Evolutionary conservation across 2,329 filamentous ascomycete genomes (phyloP).

Genomic region (Aspergillus phoenicis): DNA sequence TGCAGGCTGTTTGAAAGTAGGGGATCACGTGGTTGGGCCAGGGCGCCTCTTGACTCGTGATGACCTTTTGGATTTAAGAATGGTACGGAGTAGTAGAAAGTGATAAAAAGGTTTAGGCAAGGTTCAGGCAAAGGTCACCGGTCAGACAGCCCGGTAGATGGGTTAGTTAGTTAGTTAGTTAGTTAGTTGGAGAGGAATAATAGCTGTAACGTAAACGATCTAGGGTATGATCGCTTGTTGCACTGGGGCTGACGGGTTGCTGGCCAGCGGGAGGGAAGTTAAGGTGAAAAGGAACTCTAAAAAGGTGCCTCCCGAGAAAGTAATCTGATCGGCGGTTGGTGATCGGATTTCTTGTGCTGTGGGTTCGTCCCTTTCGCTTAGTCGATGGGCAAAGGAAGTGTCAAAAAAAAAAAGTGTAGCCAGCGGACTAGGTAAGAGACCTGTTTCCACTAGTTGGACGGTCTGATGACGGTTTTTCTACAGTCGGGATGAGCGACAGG

Average conservation of each 20-base stretch:
- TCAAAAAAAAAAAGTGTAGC: not conserved
- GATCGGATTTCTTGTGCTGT: conserved; percentile 2
- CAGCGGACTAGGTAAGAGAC: not conserved
- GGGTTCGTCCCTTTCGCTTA: conserved; percentile 3
- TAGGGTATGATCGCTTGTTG: conserved; percentile 11
- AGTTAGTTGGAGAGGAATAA: not conserved
- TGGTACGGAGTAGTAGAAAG: not conserved
- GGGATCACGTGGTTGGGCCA: conserved; percentile 4
- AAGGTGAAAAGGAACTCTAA: conserved; percentile 9
- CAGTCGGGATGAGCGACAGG: not conserved
- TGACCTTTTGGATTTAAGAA: not conserved
- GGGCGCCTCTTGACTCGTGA: conserved; percentile 8
- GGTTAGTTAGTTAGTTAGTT: not conserved
- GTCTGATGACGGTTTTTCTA: not conserved
- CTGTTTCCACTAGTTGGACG: not conserved
- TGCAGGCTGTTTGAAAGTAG: not conserved
- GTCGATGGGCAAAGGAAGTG: not conserved
- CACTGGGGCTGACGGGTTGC: conserved; percentile 10
- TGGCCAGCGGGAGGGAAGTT: not conserved
- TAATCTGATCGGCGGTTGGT: conserved; percentile 5
- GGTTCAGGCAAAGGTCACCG: not conserved
- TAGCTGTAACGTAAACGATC: conserved; percentile 4
- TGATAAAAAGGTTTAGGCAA: not conserved
- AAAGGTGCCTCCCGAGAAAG: not conserved
- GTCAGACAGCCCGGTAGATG: not conserved